These are phyloP conservation scores for Stentor coeruleus DNA, from an alignment of 73 alveolate species.

Conservation along the genomic window DNA sequence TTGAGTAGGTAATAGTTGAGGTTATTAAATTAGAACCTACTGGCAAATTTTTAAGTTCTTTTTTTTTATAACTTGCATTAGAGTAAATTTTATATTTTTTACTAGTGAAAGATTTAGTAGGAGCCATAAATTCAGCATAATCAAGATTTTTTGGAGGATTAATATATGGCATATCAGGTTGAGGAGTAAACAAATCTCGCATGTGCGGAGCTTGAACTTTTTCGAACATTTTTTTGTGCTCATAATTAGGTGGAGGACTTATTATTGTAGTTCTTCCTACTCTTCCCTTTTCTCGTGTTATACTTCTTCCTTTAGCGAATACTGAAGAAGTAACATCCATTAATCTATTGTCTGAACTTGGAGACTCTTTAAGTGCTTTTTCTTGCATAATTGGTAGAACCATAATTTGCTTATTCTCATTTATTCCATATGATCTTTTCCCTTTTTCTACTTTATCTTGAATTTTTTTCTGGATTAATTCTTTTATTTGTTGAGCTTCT, in stretches of 20 bases:
- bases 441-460: background rate
- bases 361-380: background rate
- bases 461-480: background rate
- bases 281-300: background rate
- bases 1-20: background rate
- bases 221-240: background rate
- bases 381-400: background rate
- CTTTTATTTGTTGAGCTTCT: background rate
- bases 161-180: background rate
- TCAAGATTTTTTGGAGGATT: background rate
- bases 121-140: background rate
- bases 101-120: background rate
- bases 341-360: background rate
- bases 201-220: no score
- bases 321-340: background rate
- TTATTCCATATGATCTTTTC: background rate
- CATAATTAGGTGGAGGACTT: background rate
- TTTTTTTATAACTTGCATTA: background rate
- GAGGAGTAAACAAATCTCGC: background rate
- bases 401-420: background rate
- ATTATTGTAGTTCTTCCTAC: background rate
- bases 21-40: background rate
- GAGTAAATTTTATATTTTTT: no score
- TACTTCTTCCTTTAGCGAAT: background rate
- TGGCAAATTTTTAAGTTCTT: background rate